Conservation (phyloP, 2,329 filamentous ascomycete genomes). For the Sphaerulina musiva region DNA sequence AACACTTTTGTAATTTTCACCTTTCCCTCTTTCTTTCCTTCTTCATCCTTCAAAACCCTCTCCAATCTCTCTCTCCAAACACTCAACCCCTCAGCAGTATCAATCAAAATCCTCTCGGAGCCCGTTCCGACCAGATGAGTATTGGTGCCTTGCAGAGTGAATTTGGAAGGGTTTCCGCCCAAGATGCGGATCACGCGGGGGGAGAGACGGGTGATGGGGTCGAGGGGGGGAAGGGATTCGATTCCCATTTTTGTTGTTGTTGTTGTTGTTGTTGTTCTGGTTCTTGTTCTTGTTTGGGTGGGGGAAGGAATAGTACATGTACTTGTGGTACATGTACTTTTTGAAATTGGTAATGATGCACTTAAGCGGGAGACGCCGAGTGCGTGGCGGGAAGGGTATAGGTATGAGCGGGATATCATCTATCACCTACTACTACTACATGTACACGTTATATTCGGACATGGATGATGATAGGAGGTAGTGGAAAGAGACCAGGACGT, state of each 20-base stretch:
- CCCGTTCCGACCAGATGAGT: constrained; percentile 87
- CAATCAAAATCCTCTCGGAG: constrained; percentile 66
- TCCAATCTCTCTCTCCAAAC: constrained; percentile 65
- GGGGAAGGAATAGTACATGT: too few species aligned
- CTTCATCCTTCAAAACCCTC: constrained; percentile 57
- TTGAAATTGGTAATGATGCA: too few species aligned
- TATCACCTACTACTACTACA: too few species aligned
- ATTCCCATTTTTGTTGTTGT: not conserved
- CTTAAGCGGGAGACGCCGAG: too few species aligned
- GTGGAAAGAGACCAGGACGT: too few species aligned
- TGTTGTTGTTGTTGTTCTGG: too few species aligned
- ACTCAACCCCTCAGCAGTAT: constrained; percentile 77
- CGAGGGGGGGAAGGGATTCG: constrained; percentile 52
- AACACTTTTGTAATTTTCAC: constrained; percentile 63
- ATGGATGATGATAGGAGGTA: too few species aligned
- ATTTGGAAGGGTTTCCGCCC: constrained; percentile 85
- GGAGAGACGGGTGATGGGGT: constrained; percentile 70
- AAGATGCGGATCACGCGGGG: constrained; percentile 74
- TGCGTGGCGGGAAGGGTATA: too few species aligned
- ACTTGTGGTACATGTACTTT: too few species aligned
- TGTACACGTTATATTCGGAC: too few species aligned
- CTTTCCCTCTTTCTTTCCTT: constrained; percentile 29
- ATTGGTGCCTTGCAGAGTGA: constrained; percentile 73
- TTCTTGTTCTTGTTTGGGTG: too few species aligned
- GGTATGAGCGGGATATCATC: too few species aligned